Percentiles rank a stretch among this genome's conserved stretches.
Evolutionary conservation across 805 yeast species (phyloP).

Genomic region (Yarrowia deformans): DNA sequence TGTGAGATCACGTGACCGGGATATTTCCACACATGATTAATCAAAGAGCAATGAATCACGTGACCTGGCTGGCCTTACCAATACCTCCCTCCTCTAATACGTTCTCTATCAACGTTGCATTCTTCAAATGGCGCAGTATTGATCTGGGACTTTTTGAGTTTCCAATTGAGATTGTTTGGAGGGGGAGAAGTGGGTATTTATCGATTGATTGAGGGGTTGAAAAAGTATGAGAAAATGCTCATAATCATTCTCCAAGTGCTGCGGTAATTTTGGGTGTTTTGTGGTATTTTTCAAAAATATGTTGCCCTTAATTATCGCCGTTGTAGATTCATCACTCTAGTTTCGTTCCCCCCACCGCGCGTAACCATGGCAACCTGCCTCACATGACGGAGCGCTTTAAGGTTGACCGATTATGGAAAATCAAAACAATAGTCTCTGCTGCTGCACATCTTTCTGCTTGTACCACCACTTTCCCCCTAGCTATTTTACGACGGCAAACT

Average conservation of each 20-base stretch:
- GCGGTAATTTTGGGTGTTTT: background rate
- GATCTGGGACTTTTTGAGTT: slow-evolving; percentile 4
- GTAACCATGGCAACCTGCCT: slow-evolving; percentile 27
- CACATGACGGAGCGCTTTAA: slow-evolving; percentile 24
- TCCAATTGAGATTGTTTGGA: background rate
- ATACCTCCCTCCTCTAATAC: background rate
- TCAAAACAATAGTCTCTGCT: slow-evolving; percentile 24
- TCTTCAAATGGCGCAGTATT: slow-evolving; percentile 10
- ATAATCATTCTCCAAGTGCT: no score
- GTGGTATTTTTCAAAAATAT: background rate
- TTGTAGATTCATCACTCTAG: background rate
- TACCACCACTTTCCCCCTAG: background rate
- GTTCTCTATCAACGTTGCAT: background rate
- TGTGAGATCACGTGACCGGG: background rate
- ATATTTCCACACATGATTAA: no score
- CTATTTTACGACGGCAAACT: no score
- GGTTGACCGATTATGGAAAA: slow-evolving; percentile 38
- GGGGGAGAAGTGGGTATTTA: background rate
- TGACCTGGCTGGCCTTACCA: background rate
- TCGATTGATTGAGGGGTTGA: background rate
- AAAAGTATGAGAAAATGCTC: no score
- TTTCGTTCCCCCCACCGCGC: background rate
- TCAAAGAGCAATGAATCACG: background rate
- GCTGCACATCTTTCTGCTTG: background rate
- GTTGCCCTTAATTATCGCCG: no score